phyloP scores from a whole-genome alignment of 176 grass and related monocot genomes.

The Tillandsia fasciculata region DNA sequence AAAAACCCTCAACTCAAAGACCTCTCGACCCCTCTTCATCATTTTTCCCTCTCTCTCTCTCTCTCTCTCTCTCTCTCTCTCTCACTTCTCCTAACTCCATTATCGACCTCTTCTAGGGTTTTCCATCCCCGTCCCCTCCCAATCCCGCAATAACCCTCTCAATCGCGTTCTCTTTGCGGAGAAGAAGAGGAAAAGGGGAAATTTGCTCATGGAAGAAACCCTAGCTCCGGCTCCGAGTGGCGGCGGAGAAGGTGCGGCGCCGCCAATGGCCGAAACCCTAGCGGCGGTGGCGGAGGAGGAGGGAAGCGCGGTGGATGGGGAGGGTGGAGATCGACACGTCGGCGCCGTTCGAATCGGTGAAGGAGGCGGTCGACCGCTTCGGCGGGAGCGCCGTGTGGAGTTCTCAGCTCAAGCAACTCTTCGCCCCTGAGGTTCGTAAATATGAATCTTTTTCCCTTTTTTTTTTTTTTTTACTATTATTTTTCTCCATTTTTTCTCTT shows the following conservation, averaged over 20 bases:
- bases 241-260: neutral
- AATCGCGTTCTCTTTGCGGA: neutral
- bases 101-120: neutral
- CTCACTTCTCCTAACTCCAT: too few relatives aligned
- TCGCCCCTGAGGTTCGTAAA: conserved; percentile 20
- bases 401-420: conserved; percentile 40
- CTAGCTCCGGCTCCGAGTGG: conserved; percentile 15
- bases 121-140: too few relatives aligned
- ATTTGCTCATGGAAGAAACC: neutral
- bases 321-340: conserved; percentile 94
- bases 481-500: too few relatives aligned
- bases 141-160: too few relatives aligned
- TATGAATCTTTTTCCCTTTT: neutral
- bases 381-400: conserved; percentile 77
- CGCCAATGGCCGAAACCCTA: conserved; percentile 17
- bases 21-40: neutral
- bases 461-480: neutral
- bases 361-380: conserved; percentile 78
- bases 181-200: neutral
- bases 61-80: too few relatives aligned
- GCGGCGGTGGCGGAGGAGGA: neutral
- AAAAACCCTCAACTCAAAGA: neutral
- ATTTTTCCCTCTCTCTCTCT: neutral
- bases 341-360: conserved; percentile 81
- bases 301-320: neutral